Evolutionary conservation across 2,329 filamentous ascomycete species (phyloP), one percentile per base, ranked within the genome.

Genomic region (Ceratocystis huliohia): DNA sequence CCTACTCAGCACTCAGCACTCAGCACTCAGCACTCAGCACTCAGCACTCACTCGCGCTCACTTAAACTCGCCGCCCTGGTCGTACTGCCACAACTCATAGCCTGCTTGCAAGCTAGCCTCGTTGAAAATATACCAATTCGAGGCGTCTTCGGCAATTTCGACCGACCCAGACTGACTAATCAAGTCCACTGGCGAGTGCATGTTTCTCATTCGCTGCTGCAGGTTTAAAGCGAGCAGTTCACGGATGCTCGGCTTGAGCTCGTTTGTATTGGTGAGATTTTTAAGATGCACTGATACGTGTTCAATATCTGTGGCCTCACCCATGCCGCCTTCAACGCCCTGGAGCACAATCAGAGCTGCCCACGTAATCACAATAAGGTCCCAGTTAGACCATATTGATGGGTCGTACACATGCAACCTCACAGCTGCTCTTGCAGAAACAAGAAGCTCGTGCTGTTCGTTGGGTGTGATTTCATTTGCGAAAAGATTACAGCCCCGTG

Each of bases 351-450:
- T 75, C 7, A 78, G 70, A 1, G 76, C 76, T 5, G 77, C 76
- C 76, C 76, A 78, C 0, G 76, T 77, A 63, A 78, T 78, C 69
- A 78, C 76, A 22, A 78, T 73, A 0, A 78, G 70, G 53, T 78
- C 77, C 74, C 75, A 78, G 57, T 78, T 78, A 3, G 75, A 74
- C 77, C 76, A 78, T 65, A 78, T 78, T 1, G 74, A 73, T 25
- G 74, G 70, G 64, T 78, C 77, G n/a, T 74, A 71, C 3, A 74
- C 72, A 56, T 78, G 76, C 1, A 78, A 69, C 66, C 74, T 75
- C 20, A 78, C 70, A 0, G 77, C 74, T 0, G 76, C 75, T 15
- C 76, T 71, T 1, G 77, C 76, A 1, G 76, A 78, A 1, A 78
- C 71, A 0, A 78, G 69, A 15, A 78, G 71, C 67, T 78, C 77